phyloP scores from a whole-genome alignment of 139 green algal genomes.

The Coelastrella sp. region DNA sequence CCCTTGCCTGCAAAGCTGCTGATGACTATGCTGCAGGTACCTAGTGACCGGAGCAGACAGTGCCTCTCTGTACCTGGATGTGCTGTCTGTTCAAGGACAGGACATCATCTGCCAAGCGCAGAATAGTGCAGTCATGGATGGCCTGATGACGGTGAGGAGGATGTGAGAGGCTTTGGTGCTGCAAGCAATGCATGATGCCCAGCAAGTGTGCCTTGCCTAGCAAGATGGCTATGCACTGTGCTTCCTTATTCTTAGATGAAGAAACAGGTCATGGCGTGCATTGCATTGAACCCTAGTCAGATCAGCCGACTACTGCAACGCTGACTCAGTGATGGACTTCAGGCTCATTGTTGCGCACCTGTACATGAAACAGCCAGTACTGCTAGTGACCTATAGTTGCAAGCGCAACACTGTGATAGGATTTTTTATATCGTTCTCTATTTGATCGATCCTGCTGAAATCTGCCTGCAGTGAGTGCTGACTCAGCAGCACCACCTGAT shows the following conservation, averaged over 20 bases:
- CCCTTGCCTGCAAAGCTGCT: neutral
- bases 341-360: too few relatives aligned
- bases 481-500: too few relatives aligned
- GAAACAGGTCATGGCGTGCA: neutral
- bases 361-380: too few relatives aligned
- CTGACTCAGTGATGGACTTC: too few relatives aligned
- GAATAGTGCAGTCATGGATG: constrained; percentile 74
- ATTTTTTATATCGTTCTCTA: too few relatives aligned
- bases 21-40: constrained; percentile 51
- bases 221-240: neutral
- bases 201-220: neutral
- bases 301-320: too few relatives aligned
- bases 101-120: constrained; percentile 75
- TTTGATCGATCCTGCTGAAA: too few relatives aligned
- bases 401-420: too few relatives aligned
- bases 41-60: constrained; percentile 80
- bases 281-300: neutral
- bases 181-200: neutral
- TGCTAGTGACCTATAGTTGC: too few relatives aligned
- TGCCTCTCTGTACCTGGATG: constrained; percentile 74
- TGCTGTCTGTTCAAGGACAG: constrained; percentile 56
- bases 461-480: neutral
- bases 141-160: constrained; percentile 80
- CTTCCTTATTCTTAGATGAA: too few relatives aligned
- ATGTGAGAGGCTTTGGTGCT: neutral